These are phyloP conservation scores for Epichloe glyceriae DNA, from an alignment of 2,329 filamentous ascomycete species.

Conservation along the genomic window DNA sequence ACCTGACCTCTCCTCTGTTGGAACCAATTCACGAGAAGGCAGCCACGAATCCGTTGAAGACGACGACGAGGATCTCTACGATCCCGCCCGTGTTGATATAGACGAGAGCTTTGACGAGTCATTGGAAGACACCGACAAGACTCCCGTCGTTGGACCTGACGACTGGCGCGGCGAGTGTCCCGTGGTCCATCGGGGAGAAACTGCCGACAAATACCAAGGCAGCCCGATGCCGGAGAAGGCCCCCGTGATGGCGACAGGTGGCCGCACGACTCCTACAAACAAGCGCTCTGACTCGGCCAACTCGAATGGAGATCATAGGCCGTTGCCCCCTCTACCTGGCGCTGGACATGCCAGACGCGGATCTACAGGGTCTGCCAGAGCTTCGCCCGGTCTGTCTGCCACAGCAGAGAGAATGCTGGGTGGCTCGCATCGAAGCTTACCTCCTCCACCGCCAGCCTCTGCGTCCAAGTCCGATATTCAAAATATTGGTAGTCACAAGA, in stretches of 20 bases:
- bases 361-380: conserved; percentile 34
- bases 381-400: conserved; percentile 52
- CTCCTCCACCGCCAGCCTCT: conserved; percentile 55
- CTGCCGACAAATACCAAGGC: conserved; percentile 40
- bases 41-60: conserved; percentile 81
- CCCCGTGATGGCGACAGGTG: conserved; percentile 29
- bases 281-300: conserved; percentile 58
- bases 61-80: conserved; percentile 46
- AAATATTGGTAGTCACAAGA: conserved; percentile 58
- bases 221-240: conserved; percentile 51
- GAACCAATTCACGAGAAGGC: conserved; percentile 79
- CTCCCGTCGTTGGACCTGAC: conserved; percentile 91
- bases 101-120: conserved; percentile 95
- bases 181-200: conserved; percentile 15
- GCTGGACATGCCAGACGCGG: conserved; percentile 28
- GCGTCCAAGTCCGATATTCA: conserved; percentile 67
- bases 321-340: conserved; percentile 74
- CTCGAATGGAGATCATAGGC: conserved; percentile 71
- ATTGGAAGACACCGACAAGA: conserved; percentile 91
- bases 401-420: conserved; percentile 59
- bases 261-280: conserved; percentile 32
- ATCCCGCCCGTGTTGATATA: conserved; percentile 33
- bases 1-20: conserved; percentile 84
- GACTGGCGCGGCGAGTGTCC: conserved; percentile 76
- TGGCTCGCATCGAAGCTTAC: conserved; percentile 53